phyloP scores from a whole-genome alignment of 1,284 basidiomycete species.

The Rhodotorula sp. region DNA sequence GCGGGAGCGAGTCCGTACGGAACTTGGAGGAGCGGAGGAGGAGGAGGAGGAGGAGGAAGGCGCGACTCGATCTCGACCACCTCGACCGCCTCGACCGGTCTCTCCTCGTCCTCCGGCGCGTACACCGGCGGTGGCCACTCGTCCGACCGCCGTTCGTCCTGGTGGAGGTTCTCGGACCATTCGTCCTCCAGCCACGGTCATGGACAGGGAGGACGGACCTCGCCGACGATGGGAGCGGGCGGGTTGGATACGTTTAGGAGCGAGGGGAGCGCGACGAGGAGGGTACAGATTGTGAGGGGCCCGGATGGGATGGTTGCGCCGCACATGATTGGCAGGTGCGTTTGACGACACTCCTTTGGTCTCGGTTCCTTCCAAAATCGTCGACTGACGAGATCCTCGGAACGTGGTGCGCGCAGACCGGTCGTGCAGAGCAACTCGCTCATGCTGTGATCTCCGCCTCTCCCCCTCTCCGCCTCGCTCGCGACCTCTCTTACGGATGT shows the following conservation, averaged over 20 bases:
- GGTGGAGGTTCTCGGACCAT: slow-evolving; percentile 35
- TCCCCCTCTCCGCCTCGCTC: not conserved
- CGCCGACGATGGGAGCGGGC: slow-evolving; percentile 19
- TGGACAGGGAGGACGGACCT: not conserved
- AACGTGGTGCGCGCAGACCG: slow-evolving; percentile 14
- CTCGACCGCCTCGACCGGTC: slow-evolving; percentile 27
- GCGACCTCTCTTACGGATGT: not conserved
- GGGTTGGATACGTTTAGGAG: slow-evolving; percentile 23
- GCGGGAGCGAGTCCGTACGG: slow-evolving; percentile 5
- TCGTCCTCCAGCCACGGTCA: slow-evolving; percentile 2
- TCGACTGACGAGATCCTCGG: no score
- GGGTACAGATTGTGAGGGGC: slow-evolving; percentile 26
- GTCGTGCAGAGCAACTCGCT: slow-evolving; percentile 36
- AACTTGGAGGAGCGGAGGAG: not conserved
- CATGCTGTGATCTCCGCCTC: slow-evolving; percentile 22
- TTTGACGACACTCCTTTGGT: no score
- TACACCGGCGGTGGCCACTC: not conserved
- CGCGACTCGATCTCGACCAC: slow-evolving; percentile 24
- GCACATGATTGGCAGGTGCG: slow-evolving; percentile 32
- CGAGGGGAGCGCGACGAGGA: slow-evolving; percentile 25
- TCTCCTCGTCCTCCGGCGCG: slow-evolving; percentile 3
- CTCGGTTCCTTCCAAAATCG: no score
- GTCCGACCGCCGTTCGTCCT: slow-evolving; percentile 24
- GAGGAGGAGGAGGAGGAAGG: no score
- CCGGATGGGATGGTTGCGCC: slow-evolving; percentile 23